Base-by-base conservation (phyloP, 2,329 filamentous ascomycete species). In the Trichophyton verrucosum region DNA sequence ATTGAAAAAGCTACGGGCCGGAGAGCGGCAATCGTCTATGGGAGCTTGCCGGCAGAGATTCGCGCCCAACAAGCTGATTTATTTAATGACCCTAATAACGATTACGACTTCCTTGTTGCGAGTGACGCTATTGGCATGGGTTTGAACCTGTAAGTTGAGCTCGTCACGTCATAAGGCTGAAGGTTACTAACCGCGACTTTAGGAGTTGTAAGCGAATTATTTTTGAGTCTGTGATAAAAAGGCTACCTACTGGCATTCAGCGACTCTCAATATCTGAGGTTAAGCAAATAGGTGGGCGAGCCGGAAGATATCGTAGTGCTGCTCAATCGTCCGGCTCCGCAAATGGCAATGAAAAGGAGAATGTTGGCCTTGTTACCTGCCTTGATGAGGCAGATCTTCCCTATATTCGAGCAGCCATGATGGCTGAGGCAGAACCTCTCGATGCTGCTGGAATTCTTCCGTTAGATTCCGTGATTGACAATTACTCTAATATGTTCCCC, bases 41-140 rank as follows among this genome's bases (percentile, higher is more conserved):
- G 94, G 44, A 86, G 86, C 58, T 74, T 99, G 49, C 94, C 94
- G 0, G 92, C 94, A 1, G 94, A 99, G 72, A 96, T 92, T 46
- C 84, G 94, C 64, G 90, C 91, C 2, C 86, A 92, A 70, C 94
- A 99, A 75, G 94, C 94, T 0, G 84, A 85, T 15, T 79, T 97
- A 0, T 99, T 99, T 79, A 99, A 99, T 70, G 89, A 97, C 65
- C 91, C 91, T 0, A 75, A 95, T 70, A 99, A 95, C 71, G 91
- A 96, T 62, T 99, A 96, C 70, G 94, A 99, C 71, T 95, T 86
- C 67, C 79, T 99, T 4, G 91, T 94, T 27, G 94, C 95, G 7
- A 96, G 90, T 67, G 91, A 96, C 74, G 94, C 94, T 55, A 92
- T 99, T 64, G 94, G 94, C 42, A 97, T 99, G 92, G 94, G 95